Percentiles rank a stretch among this genome's conserved stretches.
These are phyloP conservation scores for Apiospora saccharicola DNA, from an alignment of 2,329 filamentous ascomycete genomes.

Conservation along the genomic window DNA sequence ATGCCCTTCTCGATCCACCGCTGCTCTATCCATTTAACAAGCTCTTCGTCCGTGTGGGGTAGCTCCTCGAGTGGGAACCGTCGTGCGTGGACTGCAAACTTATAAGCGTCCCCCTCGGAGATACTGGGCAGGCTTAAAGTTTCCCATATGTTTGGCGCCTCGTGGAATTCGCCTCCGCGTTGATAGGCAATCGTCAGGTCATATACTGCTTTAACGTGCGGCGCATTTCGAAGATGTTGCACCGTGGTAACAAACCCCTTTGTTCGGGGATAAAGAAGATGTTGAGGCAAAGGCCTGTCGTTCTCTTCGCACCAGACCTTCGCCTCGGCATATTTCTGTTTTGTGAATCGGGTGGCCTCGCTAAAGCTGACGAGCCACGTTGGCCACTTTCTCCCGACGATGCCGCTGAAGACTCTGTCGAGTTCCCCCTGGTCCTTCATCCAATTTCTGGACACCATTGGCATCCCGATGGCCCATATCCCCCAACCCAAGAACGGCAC, in stretches of 20 bases:
- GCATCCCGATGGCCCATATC: slow-evolving; percentile 71
- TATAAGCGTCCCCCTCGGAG: slow-evolving; percentile 49
- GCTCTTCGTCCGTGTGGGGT: slow-evolving; percentile 54
- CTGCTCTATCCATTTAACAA: slow-evolving; percentile 61
- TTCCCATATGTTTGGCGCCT: slow-evolving; percentile 61
- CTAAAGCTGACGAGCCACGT: slow-evolving; percentile 72
- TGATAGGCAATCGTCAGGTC: slow-evolving; percentile 64
- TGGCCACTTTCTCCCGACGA: slow-evolving; percentile 59
- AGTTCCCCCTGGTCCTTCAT: slow-evolving; percentile 63
- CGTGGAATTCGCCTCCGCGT: slow-evolving; percentile 50
- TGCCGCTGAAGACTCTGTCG: slow-evolving; percentile 62
- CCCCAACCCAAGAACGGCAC: slow-evolving; percentile 71
- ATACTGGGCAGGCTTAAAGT: slow-evolving; percentile 53
- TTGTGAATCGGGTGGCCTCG: slow-evolving; percentile 67
- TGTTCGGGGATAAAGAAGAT: slow-evolving; percentile 66
- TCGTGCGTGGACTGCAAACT: slow-evolving; percentile 59
- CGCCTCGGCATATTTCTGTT: slow-evolving; percentile 58
- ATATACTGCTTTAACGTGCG: slow-evolving; percentile 62
- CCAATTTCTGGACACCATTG: slow-evolving; percentile 68
- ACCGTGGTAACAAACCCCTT: slow-evolving; percentile 69
- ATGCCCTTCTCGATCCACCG: slow-evolving; percentile 62
- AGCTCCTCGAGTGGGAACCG: slow-evolving; percentile 57
- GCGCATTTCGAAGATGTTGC: slow-evolving; percentile 58
- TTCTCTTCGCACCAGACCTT: slow-evolving; percentile 60
- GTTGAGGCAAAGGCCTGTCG: slow-evolving; percentile 58